Percentiles rank a stretch among this genome's conserved stretches.
These are phyloP conservation scores for Artemisia argyi DNA, from an alignment of 129 eudicot species.

Conservation along the genomic window DNA sequence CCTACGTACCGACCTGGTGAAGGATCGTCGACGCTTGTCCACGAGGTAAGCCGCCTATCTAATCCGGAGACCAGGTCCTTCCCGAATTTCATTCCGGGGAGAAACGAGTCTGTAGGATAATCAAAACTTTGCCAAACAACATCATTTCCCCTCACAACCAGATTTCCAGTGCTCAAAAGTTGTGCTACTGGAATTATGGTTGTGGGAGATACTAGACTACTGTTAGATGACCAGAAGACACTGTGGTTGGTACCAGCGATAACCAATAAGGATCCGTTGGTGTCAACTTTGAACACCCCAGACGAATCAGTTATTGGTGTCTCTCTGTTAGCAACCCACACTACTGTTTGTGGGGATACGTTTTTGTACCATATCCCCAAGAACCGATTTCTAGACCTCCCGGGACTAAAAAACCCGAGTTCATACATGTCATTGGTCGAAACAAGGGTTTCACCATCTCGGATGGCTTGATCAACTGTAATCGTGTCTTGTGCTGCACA, in stretches of 20 bases:
- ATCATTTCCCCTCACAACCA: constrained; percentile 7
- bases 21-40: constrained; percentile 38
- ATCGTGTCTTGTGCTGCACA: constrained; percentile 11
- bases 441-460: constrained; percentile 29
- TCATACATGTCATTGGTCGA: constrained; percentile 12
- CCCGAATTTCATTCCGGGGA: constrained; percentile 41
- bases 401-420: constrained; percentile 18
- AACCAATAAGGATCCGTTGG: constrained; percentile 14
- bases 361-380: constrained; percentile 32
- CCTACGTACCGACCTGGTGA: constrained; percentile 24
- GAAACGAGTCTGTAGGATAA: constrained; percentile 27
- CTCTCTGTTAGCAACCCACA: constrained; percentile 30
- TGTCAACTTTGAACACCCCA: constrained; percentile 16
- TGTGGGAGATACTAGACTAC: not conserved
- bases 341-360: constrained; percentile 22
- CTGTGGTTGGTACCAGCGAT: too few relatives aligned
- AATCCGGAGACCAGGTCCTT: constrained; percentile 22
- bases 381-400: constrained; percentile 12
- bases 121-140: constrained; percentile 6
- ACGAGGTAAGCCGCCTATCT: constrained; percentile 8
- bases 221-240: constrained; percentile 25
- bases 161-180: constrained; percentile 24
- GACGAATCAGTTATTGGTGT: constrained; percentile 1
- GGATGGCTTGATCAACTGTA: not conserved
- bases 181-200: constrained; percentile 6